Evolutionary conservation across 2,329 filamentous ascomycete species (phyloP).

Genomic region (Aspergillus sp.): DNA sequence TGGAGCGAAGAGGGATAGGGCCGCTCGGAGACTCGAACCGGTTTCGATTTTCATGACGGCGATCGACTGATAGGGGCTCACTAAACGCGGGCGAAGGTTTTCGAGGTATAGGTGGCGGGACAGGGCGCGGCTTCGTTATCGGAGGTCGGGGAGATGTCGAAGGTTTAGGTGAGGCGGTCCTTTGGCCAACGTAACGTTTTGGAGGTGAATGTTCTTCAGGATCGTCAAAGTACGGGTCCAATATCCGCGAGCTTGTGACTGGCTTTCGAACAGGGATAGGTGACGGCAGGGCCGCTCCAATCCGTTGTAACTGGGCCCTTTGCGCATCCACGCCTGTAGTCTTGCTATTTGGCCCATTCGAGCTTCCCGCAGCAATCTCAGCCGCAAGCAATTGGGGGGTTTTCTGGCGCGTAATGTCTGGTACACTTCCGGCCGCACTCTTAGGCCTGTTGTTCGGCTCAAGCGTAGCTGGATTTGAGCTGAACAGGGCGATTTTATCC

Average conservation of each 20-base stretch:
- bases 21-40: conserved; percentile 9
- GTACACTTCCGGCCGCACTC: conserved; percentile 14
- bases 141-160: conserved; percentile 8
- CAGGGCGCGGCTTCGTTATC: conserved; percentile 17
- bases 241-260: neutral
- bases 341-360: conserved; percentile 21
- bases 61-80: neutral
- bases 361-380: conserved; percentile 33
- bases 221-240: conserved; percentile 7
- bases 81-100: conserved; percentile 8
- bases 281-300: conserved; percentile 21
- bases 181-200: conserved; percentile 11
- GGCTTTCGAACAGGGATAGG: conserved; percentile 26
- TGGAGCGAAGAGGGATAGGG: conserved; percentile 16
- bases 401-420: conserved; percentile 17
- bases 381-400: conserved; percentile 35
- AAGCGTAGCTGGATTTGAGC: conserved; percentile 21
- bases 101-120: conserved; percentile 18
- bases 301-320: conserved; percentile 9
- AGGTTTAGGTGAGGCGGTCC: conserved; percentile 8
- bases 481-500: conserved; percentile 39
- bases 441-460: conserved; percentile 10
- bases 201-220: conserved; percentile 1
- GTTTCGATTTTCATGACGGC: neutral
- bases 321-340: conserved; percentile 6